Base-by-base conservation (phyloP, 257 asterid genomes). In the Anisodus tanguticus region DNA sequence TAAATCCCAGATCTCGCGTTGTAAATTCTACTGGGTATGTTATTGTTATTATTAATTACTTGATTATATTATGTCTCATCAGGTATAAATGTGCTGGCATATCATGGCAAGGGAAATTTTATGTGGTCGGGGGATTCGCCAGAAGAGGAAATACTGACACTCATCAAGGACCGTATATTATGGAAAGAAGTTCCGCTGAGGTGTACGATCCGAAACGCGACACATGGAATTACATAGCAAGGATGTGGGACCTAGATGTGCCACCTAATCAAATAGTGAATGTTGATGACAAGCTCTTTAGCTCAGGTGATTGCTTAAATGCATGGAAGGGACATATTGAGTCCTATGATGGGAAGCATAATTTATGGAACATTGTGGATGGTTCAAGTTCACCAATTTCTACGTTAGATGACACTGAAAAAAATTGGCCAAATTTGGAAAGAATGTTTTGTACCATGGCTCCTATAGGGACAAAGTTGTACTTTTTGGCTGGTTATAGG, bases 201-300 rank as follows among this genome's bases (percentile, higher is more conserved):
- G 91, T 89, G 45, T 93, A 87, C 51, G 89, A 92, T n/a, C 68
- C 85, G 0, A 72, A 88, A 31, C 13, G 9, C 0, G 35, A 88
- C 51, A 80, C 26, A 22, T 94, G 94, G 95, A 67, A 80, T 22
- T 85, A 87, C 19, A 81, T 62, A 60, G 83, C 90, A 2, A 88
- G 94, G 41, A 92, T 92, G 97, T 91, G 95, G 98, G 92, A 89
- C 15, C 88, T 91, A 4, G 97, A 94, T 82, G 88, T 91, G 45
- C 95, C 97, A 6, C 98, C 97, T 4, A 80, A 92, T 37, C 93
- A 94, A 82, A 94, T 94, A 26, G 93, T 86, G 16, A 83, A 85
- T 47, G 82, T 94, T 22, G 87, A 87, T 19, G 93, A 85, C 22
- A 88, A 83, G 81, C 91, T 92, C 1, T 90, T 86, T 64, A 93